These are phyloP conservation scores for Rhizopogon sp. DNA, from an alignment of 768 basidiomycete genomes.

Conservation along the genomic window DNA sequence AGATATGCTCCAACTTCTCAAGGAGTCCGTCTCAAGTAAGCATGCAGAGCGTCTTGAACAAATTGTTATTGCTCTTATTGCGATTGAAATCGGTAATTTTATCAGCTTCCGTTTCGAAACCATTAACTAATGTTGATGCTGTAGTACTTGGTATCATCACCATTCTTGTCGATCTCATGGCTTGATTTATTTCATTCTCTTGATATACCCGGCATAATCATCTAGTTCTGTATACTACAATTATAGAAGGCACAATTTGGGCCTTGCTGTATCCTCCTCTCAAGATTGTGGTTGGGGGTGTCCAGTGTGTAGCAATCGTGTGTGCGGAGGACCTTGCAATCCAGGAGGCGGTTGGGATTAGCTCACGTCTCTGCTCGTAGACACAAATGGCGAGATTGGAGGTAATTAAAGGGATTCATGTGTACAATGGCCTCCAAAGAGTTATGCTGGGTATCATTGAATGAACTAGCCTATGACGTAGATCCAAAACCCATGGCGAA, in stretches of 20 bases:
- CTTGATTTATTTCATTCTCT: slow-evolving; percentile 20
- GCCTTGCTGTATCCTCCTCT: slow-evolving; percentile 30
- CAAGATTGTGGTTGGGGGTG: slow-evolving; percentile 39
- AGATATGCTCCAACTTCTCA: slow-evolving; percentile 93
- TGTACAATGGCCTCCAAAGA: too few relatives aligned
- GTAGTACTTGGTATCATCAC: slow-evolving; percentile 86
- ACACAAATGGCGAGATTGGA: too few relatives aligned
- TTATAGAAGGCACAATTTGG: not conserved
- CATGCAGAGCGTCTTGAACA: slow-evolving; percentile 91
- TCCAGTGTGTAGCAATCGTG: too few relatives aligned
- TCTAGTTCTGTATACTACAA: not conserved
- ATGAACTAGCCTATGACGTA: too few relatives aligned
- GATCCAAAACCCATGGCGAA: too few relatives aligned
- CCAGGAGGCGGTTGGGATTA: too few relatives aligned
- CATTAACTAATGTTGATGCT: slow-evolving; percentile 2
- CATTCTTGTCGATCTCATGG: slow-evolving; percentile 80
- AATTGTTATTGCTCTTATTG: slow-evolving; percentile 89
- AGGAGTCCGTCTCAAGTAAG: slow-evolving; percentile 88
- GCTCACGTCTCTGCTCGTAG: too few relatives aligned
- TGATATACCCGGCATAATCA: not conserved
- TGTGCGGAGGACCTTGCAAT: too few relatives aligned
- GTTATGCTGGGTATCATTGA: too few relatives aligned
- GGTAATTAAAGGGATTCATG: too few relatives aligned
- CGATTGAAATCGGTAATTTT: slow-evolving; percentile 70
- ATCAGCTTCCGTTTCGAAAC: not conserved